Evolutionary conservation across 768 basidiomycete genomes (phyloP).

Genomic region (Pleurotus cornucopiae): DNA sequence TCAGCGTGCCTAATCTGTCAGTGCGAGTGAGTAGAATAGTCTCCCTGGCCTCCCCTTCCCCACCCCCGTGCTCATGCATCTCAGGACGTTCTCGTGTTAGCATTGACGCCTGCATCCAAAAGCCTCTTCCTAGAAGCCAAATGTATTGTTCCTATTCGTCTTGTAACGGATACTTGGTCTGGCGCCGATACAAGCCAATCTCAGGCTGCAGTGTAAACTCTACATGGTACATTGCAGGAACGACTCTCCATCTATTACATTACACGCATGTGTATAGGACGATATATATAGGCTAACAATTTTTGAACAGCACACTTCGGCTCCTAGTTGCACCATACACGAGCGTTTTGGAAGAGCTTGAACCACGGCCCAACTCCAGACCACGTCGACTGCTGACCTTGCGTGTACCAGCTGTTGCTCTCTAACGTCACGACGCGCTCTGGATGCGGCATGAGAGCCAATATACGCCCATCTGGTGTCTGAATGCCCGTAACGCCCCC

Average conservation of each 20-base stretch:
- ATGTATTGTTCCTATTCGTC: constrained; percentile 45
- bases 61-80: not conserved
- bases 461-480: constrained; percentile 81
- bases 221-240: not conserved
- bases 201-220: not conserved
- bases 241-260: not conserved
- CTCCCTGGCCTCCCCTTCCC: too few species aligned
- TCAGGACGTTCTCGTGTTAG: constrained; percentile 56
- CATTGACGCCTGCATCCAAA: constrained; percentile 34
- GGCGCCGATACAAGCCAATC: not conserved
- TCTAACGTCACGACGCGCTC: constrained; percentile 79
- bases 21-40: constrained; percentile 30
- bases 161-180: constrained; percentile 55
- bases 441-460: constrained; percentile 97
- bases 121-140: constrained; percentile 31
- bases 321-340: constrained; percentile 53
- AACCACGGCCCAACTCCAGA: constrained; percentile 90
- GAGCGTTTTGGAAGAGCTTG: constrained; percentile 87
- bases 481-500: constrained; percentile 87
- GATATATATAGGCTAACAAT: not conserved
- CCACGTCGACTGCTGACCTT: constrained; percentile 54
- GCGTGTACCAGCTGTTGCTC: constrained; percentile 91
- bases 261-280: not conserved
- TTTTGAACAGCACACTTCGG: not conserved
- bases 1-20: constrained; percentile 36